Evolutionary conservation across 2,329 filamentous ascomycete species (phyloP).

Genomic region (Aphanoascus verrucosus): DNA sequence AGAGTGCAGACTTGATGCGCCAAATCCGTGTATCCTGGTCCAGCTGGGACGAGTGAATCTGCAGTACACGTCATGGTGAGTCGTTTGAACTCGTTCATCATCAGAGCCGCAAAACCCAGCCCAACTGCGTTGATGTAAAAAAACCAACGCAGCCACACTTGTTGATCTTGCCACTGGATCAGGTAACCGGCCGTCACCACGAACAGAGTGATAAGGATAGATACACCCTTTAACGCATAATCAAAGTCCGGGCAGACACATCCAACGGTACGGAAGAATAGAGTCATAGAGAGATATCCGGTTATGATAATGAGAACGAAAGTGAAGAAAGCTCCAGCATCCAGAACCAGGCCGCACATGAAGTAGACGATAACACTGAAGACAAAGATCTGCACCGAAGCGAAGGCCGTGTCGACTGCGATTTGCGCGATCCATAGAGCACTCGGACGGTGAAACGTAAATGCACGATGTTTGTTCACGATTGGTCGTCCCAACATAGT

Average conservation of each 20-base stretch:
- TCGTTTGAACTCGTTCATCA: constrained; percentile 70
- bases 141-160: constrained; percentile 71
- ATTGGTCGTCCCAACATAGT: constrained; percentile 83
- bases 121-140: constrained; percentile 69
- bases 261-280: constrained; percentile 76
- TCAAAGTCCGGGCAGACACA: constrained; percentile 69
- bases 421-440: constrained; percentile 69
- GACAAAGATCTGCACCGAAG: constrained; percentile 58
- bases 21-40: constrained; percentile 30
- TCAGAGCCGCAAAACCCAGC: constrained; percentile 69
- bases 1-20: constrained; percentile 51
- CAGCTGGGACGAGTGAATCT: constrained; percentile 35
- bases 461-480: constrained; percentile 78
- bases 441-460: constrained; percentile 80
- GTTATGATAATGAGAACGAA: constrained; percentile 67
- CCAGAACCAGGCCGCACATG: constrained; percentile 68
- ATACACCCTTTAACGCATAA: constrained; percentile 72
- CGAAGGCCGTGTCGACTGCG: constrained; percentile 75
- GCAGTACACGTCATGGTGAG: constrained; percentile 46
- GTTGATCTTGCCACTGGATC: constrained; percentile 40
- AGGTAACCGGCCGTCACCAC: constrained; percentile 37
- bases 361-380: constrained; percentile 82
- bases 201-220: constrained; percentile 62
- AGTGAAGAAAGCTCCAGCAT: constrained; percentile 70
- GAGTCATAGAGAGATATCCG: constrained; percentile 73